phyloP scores from a whole-genome alignment of 208 protist species.

The Acanthamoeba lenticulata region DNA sequence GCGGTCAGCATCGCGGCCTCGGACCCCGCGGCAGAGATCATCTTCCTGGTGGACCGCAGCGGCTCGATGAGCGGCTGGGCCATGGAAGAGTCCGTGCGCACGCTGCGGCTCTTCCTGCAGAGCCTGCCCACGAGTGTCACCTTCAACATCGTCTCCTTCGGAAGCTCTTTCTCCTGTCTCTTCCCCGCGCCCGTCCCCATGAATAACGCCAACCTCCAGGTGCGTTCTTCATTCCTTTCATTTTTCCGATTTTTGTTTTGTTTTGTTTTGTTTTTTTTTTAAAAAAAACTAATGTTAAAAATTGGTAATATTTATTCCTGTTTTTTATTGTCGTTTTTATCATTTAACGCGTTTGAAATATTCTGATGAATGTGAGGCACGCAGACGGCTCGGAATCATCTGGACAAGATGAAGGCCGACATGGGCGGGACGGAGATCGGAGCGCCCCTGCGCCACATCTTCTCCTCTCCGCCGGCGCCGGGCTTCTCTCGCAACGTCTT shows the following conservation, averaged over 20 bases:
- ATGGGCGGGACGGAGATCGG: slow-evolving; percentile 13
- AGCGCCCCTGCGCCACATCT: neutral
- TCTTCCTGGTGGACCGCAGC: slow-evolving; percentile 8
- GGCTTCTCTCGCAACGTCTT: slow-evolving; percentile 23
- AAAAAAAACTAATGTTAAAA: no score
- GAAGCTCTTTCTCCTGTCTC: neutral
- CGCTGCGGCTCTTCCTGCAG: slow-evolving; percentile 38
- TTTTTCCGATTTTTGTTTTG: neutral
- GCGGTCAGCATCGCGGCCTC: no score
- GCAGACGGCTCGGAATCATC: neutral
- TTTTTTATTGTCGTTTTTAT: neutral
- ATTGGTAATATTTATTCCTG: neutral
- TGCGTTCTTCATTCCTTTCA: neutral
- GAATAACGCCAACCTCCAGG: neutral
- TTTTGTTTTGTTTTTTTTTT: no score
- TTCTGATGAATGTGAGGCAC: neutral
- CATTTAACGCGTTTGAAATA: neutral
- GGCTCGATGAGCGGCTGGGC: neutral
- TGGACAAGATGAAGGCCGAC: slow-evolving; percentile 13
- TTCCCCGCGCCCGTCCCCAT: neutral
- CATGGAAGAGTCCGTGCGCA: neutral
- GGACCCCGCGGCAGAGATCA: neutral
- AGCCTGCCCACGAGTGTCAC: neutral
- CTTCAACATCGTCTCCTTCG: slow-evolving; percentile 26
- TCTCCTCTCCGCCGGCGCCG: neutral